Base-by-base conservation (phyloP, 2,329 filamentous ascomycete species). In the Gnomoniopsis smithogilvyi region DNA sequence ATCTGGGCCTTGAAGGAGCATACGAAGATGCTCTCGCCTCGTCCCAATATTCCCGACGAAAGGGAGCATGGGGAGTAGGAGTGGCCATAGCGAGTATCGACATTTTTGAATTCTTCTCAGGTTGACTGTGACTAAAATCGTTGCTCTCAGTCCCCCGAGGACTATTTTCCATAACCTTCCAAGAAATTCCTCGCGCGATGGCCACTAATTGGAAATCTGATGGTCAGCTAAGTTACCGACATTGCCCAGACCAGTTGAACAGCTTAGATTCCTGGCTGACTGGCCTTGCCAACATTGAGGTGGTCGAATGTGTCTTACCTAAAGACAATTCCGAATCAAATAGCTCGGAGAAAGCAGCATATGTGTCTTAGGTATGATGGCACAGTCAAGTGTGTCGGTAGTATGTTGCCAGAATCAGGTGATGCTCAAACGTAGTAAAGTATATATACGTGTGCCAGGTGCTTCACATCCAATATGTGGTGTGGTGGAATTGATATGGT, bases 81-180 rank as follows among this genome's bases (percentile, higher is more conserved):
- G 74, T 70, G 62, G 77, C 68, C 71, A 80, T 81, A 62, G 78
- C 74, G 65, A 82, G 72, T 67, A 76, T 77, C 68, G 79, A 79
- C 79, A 82, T 82, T 46, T 76, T 80, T 69, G 68, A 61, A 54
- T 63, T 64, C 60, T 66, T 64, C 63, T 49, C 59, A 48, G 62
- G 63, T 63, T 69, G 64, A 59, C 63, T 65, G 62, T 67, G 57
- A 62, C 64, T 64, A 62, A 66, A 62, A 64, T 68, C 62, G 62
- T 64, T 69, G 63, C 55, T 65, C 58, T 62, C 60, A 64, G 67
- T 67, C 67, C 69, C 67, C 59, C 66, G 64, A 63, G 69, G 70
- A 68, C 73, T 76, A 71, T 72, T 68, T 75, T 76, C 76, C 76
- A 78, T 79, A 66, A 67, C 69, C 59, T 56, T 43, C 52, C 50